Evolutionary conservation across 2,329 filamentous ascomycete genomes (phyloP), one percentile per base, ranked within the genome.

Genomic region (Aspergillus awamori): DNA sequence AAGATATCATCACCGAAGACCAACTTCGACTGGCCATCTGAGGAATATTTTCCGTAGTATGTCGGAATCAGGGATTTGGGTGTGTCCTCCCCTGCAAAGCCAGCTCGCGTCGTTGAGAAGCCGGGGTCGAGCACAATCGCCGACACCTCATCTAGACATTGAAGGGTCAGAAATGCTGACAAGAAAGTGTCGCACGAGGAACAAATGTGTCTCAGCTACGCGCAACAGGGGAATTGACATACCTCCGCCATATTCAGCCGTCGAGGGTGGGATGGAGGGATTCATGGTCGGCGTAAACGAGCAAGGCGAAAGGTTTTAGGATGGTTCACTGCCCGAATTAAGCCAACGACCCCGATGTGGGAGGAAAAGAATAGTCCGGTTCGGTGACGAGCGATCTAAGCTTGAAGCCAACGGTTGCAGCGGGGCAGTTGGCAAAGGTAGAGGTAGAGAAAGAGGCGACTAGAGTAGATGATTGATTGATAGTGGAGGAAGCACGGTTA

Each of bases 81-180:
- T 0, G 93, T 90, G 80, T 99, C 95, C 85, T 99, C 96, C 74
- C 96, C 95, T 11, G 96, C 96, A 74, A 98, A 99, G 61, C 95
- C 95, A 62, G 93, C 95, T 79, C 96, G 93, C 43, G 91, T 93
- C 69, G 88, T 89, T 73, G 91, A 92, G 81, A 93, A 97, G 64
- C 96, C 95, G 3, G 95, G 91, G 75, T 99, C 95, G 74, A 99
- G 91, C 39, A 99, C 92, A 69, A 99, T 90, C 56, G 96, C 96
- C 38, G 93, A 96, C 67, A 99, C 93, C 82, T 99, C 95, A 83
- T 99, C 95, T 97, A 51, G n/a, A 33, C 47, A 10, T 51, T 5
- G 10, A 5, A 26, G 17, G 8, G 53, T 66, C 48, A 67, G 61
- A 56, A 59, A 28, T 48, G 26, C 22, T 13, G 30, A 30, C 20